Base-by-base conservation (phyloP, 306 rosid species). In the Glycine tomentella region DNA sequence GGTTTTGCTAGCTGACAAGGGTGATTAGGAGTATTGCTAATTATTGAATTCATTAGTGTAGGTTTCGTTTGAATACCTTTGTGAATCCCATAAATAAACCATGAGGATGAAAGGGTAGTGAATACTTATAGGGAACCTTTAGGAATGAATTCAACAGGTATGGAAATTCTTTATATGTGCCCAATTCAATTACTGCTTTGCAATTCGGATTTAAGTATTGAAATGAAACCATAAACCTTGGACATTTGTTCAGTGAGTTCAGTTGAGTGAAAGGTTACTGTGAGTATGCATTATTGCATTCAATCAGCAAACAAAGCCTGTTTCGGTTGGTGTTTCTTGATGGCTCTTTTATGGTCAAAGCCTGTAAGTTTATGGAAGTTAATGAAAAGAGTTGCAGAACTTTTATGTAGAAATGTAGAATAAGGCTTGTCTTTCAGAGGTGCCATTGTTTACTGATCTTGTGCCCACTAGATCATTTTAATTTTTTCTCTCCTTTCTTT, bases 81-180 rank as follows among this genome's bases (percentile, higher is more conserved):
- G 86, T 86, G 74, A 74, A 76, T 44, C 53, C 33, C 36, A 51
- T 11, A 6, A 12, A 15, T 68, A 44, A 51, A 8, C 17, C 42
- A 44, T 62, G 4, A 70, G 55, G 31, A 46, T 36, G 72, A 74
- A 55, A 14, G 58, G 75, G 55, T 78, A 79, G 84, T 34, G 53
- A 25, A n/a, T n/a, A n/a, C n/a, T 14, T 53, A 53, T 79, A 83
- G 84, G 75, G 2, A 58, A 51, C 36, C 25, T n/a, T 51, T 80
- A 82, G 81, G 40, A 75, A 82, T 76, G 83, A 40, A 72, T 80
- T 74, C 50, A 78, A 75, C 16, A 78, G 77, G 11, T 49, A 75
- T 46, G 71, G 46, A 85, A 85, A 83, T 78, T 89, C 70, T 80
- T 87, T 84, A 17, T 51, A 16, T 51, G 14, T 72, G 78, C 33